Conservation (phyloP, 2,329 filamentous ascomycete genomes). For the Trichoderma guizhouense region DNA sequence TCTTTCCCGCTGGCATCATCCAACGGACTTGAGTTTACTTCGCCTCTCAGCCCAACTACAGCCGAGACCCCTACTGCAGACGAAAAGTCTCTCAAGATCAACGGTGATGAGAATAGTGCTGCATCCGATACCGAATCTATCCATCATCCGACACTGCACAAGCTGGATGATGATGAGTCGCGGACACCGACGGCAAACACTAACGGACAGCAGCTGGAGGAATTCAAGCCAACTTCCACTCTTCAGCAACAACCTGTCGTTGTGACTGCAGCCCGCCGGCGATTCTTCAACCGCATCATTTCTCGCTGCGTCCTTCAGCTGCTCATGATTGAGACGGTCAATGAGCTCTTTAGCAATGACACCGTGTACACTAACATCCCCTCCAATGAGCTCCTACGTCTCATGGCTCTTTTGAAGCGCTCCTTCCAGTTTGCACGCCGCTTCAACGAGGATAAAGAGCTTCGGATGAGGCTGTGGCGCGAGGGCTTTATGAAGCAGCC, state of each 20-base stretch:
- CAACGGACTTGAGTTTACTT: slow-evolving; percentile 51
- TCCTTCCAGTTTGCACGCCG: slow-evolving; percentile 94
- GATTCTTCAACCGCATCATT: slow-evolving; percentile 99
- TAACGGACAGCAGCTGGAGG: slow-evolving; percentile 60
- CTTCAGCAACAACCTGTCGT: slow-evolving; percentile 86
- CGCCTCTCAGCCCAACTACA: slow-evolving; percentile 40
- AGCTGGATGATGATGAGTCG: slow-evolving; percentile 34
- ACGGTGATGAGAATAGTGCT: slow-evolving; percentile 44
- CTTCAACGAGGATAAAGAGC: slow-evolving; percentile 96
- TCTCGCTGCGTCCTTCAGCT: slow-evolving; percentile 96
- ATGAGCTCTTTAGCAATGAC: slow-evolving; percentile 97
- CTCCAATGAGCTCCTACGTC: slow-evolving; percentile 77
- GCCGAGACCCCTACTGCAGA: slow-evolving; percentile 41
- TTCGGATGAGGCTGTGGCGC: slow-evolving; percentile 89
- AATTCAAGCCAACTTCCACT: slow-evolving; percentile 75
- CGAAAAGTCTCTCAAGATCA: slow-evolving; percentile 60
- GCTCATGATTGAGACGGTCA: slow-evolving; percentile 98
- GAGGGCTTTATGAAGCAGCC: slow-evolving; percentile 99
- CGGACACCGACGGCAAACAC: slow-evolving; percentile 31
- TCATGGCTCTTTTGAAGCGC: slow-evolving; percentile 94
- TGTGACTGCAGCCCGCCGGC: slow-evolving; percentile 85
- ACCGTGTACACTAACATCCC: slow-evolving; percentile 92
- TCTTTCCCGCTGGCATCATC: slow-evolving; percentile 47
- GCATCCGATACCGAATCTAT: slow-evolving; percentile 34
- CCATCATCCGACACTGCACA: slow-evolving; percentile 27